Conservation (phyloP, 768 basidiomycete genomes). For the Psilocybe subaeruginosa region DNA sequence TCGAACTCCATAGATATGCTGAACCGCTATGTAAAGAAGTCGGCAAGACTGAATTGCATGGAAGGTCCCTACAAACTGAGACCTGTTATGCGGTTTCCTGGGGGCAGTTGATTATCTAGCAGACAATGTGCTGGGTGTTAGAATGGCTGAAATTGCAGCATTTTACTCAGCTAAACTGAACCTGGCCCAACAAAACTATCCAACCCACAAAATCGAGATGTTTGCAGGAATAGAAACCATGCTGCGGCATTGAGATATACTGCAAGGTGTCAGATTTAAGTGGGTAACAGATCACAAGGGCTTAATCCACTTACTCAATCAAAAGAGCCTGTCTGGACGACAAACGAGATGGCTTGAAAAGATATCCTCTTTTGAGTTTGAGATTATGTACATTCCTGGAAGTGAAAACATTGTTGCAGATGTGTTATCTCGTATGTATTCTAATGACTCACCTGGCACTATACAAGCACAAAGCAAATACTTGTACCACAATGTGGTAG, state of each 20-base stretch:
- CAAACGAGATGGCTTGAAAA: constrained; percentile 37
- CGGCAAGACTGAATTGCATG: too few species aligned
- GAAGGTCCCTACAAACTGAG: too few species aligned
- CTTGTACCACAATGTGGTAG: too few species aligned
- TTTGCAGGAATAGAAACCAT: constrained; percentile 34
- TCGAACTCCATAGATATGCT: too few species aligned
- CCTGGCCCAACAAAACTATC: constrained; percentile 35
- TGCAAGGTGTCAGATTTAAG: constrained; percentile 28
- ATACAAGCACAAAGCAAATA: constrained; percentile 11
- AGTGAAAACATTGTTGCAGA: constrained; percentile 32
- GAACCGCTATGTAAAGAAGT: too few species aligned
- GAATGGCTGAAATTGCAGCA: constrained; percentile 22
- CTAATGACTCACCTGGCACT: constrained; percentile 15
- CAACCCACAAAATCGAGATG: constrained; percentile 37
- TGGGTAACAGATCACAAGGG: constrained; percentile 30
- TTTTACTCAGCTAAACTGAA: constrained; percentile 37
- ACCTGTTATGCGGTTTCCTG: too few species aligned
- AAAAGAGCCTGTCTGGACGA: constrained; percentile 31
- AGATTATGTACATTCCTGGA: constrained; percentile 21
- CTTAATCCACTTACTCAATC: constrained; percentile 27
- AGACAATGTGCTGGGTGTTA: not conserved
- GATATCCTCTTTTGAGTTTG: constrained; percentile 14
- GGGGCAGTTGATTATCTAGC: too few species aligned
- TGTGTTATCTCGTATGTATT: constrained; percentile 24
- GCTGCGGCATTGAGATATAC: constrained; percentile 23